Conservation (phyloP, 768 basidiomycete genomes). For the Pleurotus platypus region DNA sequence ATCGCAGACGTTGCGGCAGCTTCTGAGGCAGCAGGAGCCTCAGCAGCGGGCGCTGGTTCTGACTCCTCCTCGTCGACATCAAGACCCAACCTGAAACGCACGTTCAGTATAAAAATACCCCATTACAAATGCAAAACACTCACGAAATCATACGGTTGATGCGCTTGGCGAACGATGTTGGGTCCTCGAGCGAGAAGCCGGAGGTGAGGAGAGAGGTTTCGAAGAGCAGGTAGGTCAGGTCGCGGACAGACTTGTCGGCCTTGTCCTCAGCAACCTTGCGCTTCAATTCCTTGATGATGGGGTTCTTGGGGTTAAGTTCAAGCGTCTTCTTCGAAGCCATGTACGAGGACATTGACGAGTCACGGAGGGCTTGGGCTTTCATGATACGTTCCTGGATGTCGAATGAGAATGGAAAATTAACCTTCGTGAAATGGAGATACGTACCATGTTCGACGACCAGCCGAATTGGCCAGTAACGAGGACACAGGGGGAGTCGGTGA, state of each 20-base stretch:
- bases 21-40: constrained; percentile 51
- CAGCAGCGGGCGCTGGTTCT: constrained; percentile 35
- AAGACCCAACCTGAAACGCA: constrained; percentile 58
- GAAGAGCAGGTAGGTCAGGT: constrained; percentile 92
- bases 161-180: constrained; percentile 90
- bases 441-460: constrained; percentile 98
- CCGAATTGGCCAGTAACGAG: constrained; percentile 99
- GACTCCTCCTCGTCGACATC: constrained; percentile 84
- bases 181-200: constrained; percentile 94
- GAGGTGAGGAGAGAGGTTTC: constrained; percentile 96
- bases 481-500: constrained; percentile 94
- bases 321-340: constrained; percentile 99
- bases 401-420: neutral
- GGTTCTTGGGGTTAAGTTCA: constrained; percentile 89
- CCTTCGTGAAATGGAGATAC: constrained; percentile 15
- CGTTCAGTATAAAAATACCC: constrained; percentile 8
- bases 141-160: constrained; percentile 96
- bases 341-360: constrained; percentile 97
- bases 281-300: constrained; percentile 95
- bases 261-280: constrained; percentile 95
- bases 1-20: constrained; percentile 76
- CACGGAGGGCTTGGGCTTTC: constrained; percentile 97
- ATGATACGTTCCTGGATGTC: constrained; percentile 87
- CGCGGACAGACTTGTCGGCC: constrained; percentile 97
- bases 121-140: constrained; percentile 20